Evolutionary conservation across 495 filamentous ascomycete species (phyloP).

Genomic region (Podospora didyma): DNA sequence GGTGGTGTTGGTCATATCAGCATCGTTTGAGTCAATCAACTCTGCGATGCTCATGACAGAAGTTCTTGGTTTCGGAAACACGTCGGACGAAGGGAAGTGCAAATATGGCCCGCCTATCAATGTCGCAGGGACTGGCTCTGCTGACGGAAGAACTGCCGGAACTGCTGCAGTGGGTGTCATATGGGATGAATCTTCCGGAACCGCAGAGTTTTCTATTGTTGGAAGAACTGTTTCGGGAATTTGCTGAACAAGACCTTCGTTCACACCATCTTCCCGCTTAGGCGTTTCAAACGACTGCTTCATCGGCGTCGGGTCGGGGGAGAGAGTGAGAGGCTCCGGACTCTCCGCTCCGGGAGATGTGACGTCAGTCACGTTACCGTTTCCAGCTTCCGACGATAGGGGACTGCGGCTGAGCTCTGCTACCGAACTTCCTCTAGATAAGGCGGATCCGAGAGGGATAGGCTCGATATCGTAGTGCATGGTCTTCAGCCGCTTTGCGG

Average conservation of each 20-base stretch:
- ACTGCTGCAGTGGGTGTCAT: neutral
- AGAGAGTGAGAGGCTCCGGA: slow-evolving; percentile 29
- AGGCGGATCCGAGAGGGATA: slow-evolving; percentile 16
- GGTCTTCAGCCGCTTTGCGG: slow-evolving; percentile 39
- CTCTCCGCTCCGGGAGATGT: slow-evolving; percentile 39
- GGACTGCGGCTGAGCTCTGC: slow-evolving; percentile 15
- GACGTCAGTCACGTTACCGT: slow-evolving; percentile 32
- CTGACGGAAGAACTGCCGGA: neutral
- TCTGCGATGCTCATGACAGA: neutral
- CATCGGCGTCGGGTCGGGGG: slow-evolving; percentile 34
- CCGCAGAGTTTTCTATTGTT: neutral
- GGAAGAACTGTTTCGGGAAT: slow-evolving; percentile 15
- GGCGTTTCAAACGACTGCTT: slow-evolving; percentile 20
- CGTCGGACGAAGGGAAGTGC: neutral
- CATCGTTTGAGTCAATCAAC: neutral
- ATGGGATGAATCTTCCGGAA: neutral
- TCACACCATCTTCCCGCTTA: slow-evolving; percentile 27
- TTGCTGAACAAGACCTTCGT: slow-evolving; percentile 10
- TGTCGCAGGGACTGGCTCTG: neutral
- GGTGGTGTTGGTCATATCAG: neutral
- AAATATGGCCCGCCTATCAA: neutral
- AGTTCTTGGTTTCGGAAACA: neutral
- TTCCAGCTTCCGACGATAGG: slow-evolving; percentile 18
- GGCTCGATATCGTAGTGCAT: slow-evolving; percentile 28
- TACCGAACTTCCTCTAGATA: slow-evolving; percentile 24